Conservation (phyloP, 495 filamentous ascomycete species). For the Neurospora sp. region DNA sequence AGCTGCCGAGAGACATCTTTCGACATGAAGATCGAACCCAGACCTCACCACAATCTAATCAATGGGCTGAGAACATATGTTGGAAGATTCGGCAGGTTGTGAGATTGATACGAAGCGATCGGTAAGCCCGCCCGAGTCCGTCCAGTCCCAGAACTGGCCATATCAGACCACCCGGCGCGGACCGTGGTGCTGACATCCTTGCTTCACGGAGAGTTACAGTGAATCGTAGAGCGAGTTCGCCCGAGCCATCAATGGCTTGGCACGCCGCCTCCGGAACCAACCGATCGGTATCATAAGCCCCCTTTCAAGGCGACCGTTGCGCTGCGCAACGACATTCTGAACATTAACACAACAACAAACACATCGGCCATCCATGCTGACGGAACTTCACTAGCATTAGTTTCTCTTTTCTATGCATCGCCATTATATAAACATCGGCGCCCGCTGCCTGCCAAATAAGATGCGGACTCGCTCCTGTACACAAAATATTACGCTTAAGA, state of each 20-base stretch:
- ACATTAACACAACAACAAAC: not conserved
- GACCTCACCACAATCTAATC: not conserved
- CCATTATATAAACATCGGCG: conserved; percentile 4
- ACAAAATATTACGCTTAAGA: conserved; percentile 26
- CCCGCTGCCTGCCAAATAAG: conserved; percentile 8
- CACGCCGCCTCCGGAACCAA: not conserved
- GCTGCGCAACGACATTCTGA: not conserved
- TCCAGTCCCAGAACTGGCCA: not conserved
- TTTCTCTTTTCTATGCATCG: conserved; percentile 1
- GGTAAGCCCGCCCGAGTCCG: not conserved
- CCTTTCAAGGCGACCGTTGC: not conserved
- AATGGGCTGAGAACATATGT: not conserved
- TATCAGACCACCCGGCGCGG: not conserved
- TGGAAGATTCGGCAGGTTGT: not conserved
- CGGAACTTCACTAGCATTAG: not conserved
- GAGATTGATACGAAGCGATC: not conserved
- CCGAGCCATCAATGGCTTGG: not conserved
- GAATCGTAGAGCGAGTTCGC: not conserved
- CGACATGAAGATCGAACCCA: not conserved
- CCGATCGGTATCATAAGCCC: not conserved
- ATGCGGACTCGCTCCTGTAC: conserved; percentile 4
- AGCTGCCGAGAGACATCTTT: not conserved
- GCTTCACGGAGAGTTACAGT: not conserved
- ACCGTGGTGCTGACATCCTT: not conserved
- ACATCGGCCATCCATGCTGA: not conserved